Evolutionary conservation across 345 rosid genomes (phyloP).

Genomic region (thale cress (Arabidopsis thaliana)): TAIR10.1 NC_003076.8:24269001-24269500

Average conservation of each 20-base stretch:
- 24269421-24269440: conserved; percentile 56
- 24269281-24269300: conserved; percentile 49
- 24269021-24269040: conserved; percentile 65
- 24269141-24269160: conserved; percentile 58
- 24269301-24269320: conserved; percentile 36
- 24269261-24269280: conserved; percentile 62
- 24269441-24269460: conserved; percentile 74
- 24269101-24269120: conserved; percentile 54
- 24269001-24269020: conserved; percentile 60
- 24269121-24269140: conserved; percentile 57
- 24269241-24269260: conserved; percentile 61
- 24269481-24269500: conserved; percentile 75
- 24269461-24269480: conserved; percentile 90
- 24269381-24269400: conserved; percentile 58
- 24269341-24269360: conserved; percentile 49
- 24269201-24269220: conserved; percentile 57
- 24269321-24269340: conserved; percentile 52
- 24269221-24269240: conserved; percentile 56
- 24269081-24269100: conserved; percentile 53
- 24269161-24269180: conserved; percentile 51
- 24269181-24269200: conserved; percentile 55
- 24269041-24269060: conserved; percentile 55
- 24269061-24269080: conserved; percentile 70
- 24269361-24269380: conserved; percentile 56
- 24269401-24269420: conserved; percentile 61